These are phyloP conservation scores for Aspergillus pseudoglaucus DNA, from an alignment of 2,329 filamentous ascomycete species.

Conservation along the genomic window DNA sequence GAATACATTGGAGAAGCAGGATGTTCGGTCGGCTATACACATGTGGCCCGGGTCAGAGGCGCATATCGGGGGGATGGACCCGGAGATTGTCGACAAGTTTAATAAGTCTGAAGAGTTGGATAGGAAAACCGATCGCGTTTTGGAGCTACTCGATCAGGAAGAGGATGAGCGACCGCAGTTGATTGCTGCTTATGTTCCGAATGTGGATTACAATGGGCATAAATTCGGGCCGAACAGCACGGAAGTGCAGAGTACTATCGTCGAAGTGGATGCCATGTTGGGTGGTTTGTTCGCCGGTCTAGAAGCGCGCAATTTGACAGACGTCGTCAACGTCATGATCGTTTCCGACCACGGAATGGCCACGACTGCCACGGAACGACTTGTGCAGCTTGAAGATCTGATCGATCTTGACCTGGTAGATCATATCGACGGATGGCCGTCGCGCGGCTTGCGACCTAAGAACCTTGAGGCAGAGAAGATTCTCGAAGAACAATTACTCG, in stretches of 20 bases:
- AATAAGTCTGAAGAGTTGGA: slow-evolving; percentile 69
- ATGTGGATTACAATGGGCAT: slow-evolving; percentile 84
- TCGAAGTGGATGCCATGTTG: slow-evolving; percentile 75
- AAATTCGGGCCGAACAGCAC: slow-evolving; percentile 90
- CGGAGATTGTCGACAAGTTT: slow-evolving; percentile 76
- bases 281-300: slow-evolving; percentile 68
- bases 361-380: slow-evolving; percentile 70
- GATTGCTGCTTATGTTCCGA: slow-evolving; percentile 89
- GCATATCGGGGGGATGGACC: slow-evolving; percentile 66
- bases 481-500: slow-evolving; percentile 58
- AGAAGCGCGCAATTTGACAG: slow-evolving; percentile 72
- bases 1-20: slow-evolving; percentile 82
- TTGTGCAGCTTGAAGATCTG: slow-evolving; percentile 86
- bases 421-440: slow-evolving; percentile 88
- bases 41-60: slow-evolving; percentile 99
- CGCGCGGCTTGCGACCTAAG: slow-evolving; percentile 81
- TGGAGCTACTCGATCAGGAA: slow-evolving; percentile 79
- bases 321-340: slow-evolving; percentile 89
- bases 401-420: slow-evolving; percentile 71
- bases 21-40: slow-evolving; percentile 74
- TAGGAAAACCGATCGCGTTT: slow-evolving; percentile 69
- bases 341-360: slow-evolving; percentile 99
- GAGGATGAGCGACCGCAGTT: slow-evolving; percentile 74
- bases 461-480: slow-evolving; percentile 57
- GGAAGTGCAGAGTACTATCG: slow-evolving; percentile 73